phyloP scores from a whole-genome alignment of 2,329 filamentous ascomycete genomes.

The Aspergillus chevalieri region DNA sequence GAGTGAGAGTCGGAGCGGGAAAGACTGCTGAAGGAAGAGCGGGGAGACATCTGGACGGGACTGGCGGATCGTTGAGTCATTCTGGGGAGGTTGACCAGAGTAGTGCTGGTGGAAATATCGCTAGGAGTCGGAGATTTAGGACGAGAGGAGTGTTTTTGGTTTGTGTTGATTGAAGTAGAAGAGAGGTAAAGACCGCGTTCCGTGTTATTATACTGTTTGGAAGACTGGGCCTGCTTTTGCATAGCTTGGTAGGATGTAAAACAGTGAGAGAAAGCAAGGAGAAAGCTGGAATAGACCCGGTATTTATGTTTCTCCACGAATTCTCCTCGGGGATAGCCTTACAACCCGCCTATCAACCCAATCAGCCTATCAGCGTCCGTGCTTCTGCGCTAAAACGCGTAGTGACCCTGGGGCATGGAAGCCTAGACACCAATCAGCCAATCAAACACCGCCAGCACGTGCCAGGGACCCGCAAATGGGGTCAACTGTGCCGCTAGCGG shows the following conservation, averaged over 20 bases:
- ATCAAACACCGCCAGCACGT: not conserved
- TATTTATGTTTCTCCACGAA: not conserved
- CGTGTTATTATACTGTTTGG: not conserved
- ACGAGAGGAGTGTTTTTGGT: slow-evolving; percentile 7
- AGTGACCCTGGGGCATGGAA: not conserved
- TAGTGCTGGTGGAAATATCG: slow-evolving; percentile 9
- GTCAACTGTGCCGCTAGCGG: not conserved
- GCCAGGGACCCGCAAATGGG: not conserved
- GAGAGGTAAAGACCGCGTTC: slow-evolving; percentile 15
- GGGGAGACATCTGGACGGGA: slow-evolving; percentile 15
- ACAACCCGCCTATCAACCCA: no score
- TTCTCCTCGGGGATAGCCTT: no score
- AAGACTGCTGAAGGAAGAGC: slow-evolving; percentile 4
- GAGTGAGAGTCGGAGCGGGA: slow-evolving; percentile 9
- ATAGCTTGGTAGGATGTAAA: slow-evolving; percentile 2
- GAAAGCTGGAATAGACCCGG: not conserved
- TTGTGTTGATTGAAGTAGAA: slow-evolving; percentile 14
- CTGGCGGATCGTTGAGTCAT: slow-evolving; percentile 12
- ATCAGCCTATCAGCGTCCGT: not conserved
- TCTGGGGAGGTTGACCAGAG: slow-evolving; percentile 10
- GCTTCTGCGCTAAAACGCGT: not conserved
- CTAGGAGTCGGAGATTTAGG: slow-evolving; percentile 19
- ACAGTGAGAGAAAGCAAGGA: not conserved
- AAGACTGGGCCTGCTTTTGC: not conserved
- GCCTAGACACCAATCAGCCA: not conserved